Base-by-base conservation (phyloP, 192 early-diverging fungal genomes). In the Coemansia sp. region DNA sequence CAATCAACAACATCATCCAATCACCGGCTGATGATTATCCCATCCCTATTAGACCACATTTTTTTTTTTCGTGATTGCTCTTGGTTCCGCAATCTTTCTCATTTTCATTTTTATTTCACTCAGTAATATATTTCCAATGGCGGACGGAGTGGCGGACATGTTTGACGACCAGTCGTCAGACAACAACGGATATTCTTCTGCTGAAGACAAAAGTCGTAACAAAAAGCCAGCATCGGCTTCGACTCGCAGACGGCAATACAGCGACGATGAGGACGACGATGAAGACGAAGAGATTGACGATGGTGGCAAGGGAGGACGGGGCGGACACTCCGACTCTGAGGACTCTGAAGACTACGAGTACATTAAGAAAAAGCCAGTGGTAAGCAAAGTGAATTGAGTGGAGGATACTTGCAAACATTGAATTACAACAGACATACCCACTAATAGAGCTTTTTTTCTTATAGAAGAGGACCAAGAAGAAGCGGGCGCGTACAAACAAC, bases 91-190 rank as follows among this genome's bases (percentile, higher is more conserved):
- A 50, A 50, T 50, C n/a, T 50, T 43, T 43, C 42, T 4, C 42
- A 13, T 43, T 43, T 43, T 43, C 42, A 26, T 26, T 26, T 26
- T 26, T 26, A 26, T 43, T 43, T 43, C 42, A 43, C 13, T 43
- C 16, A 43, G 10, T 43, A 43, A 16, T 49, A 21, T 49, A 23
- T 21, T 49, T 46, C 46, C 32, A 5, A 80, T 86, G 77, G 78
- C 89, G 17, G 87, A 91, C 69, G 81, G 82, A 72, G 89, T 88
- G 63, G 89, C 88, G 28, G 87, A 89, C 66, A 83, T 91, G 58
- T 89, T 90, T 70, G 90, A 90, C 43, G 91, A 91, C 38, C 85
- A 89, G 6, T 87, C 89, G 40, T 89, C 88, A 33, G 91, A 88
- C n/a, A 85, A 88, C 26, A 86, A 89, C 38, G 63, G 38, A 47